Base-by-base conservation (phyloP, 108 stramenopile species). In the Phaeodactylum tricornutum region DNA sequence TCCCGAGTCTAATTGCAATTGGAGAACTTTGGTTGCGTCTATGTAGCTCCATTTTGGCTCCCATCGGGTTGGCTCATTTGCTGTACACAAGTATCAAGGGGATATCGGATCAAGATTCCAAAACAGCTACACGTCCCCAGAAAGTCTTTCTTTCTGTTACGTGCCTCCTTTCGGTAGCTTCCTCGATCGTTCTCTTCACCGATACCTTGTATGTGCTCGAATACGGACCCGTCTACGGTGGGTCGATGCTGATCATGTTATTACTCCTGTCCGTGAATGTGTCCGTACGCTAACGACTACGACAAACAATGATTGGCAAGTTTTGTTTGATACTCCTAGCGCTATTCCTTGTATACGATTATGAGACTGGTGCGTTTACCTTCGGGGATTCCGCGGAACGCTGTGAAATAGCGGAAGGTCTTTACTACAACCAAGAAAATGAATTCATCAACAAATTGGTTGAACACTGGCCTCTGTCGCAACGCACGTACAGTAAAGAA, bases 11-110 rank as follows among this genome's bases (percentile, higher is more conserved):
- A 17, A 35, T 77, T 31, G 81, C 87, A 48, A 88, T 88, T 79
- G 62, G 46, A 32, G 87, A 88, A 59, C 52, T 88, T 34, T 88
- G 87, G 87, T 38, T 84, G 4, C 61, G 87, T 33, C 54, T 84
- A 0, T 72, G 81, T 60, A 71, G 79, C 15, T 57, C 66, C 5
- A 29, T 47, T 39, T 24, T 63, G 51, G 59, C 71, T 26, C 56
- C 82, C 27, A 1, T 46, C 39, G 56, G 72, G 36, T 38, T 59
- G 53, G 17, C 50, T n/a, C 57, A 40, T 31, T 34, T 79, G 28
- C n/a, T 66, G 21, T 46, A 20, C 21, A 26, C 24, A n/a, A 24
- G 4, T 24, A 5, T 4, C n/a, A 23, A 26, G 4, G 45, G 45
- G 7, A 24, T 22, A 8, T 6, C 5, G 9, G 23, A 22, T 26